phyloP scores from a whole-genome alignment of 2,329 filamentous ascomycete species.

The Alternaria sp. region DNA sequence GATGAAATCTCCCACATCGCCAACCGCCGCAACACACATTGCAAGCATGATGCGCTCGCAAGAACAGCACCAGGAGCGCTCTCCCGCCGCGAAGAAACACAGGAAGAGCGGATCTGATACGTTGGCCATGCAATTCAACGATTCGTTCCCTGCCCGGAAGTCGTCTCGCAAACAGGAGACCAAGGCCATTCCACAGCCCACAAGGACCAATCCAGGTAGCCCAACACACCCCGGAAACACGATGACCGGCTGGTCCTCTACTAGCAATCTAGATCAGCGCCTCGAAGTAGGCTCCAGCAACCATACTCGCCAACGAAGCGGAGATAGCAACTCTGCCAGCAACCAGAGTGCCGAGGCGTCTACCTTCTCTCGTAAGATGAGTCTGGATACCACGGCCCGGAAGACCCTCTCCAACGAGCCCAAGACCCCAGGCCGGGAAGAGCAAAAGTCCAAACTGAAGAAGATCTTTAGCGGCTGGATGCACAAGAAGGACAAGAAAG shows the following conservation, averaged over 20 bases:
- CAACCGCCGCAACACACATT: slow-evolving; percentile 37
- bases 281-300: slow-evolving; percentile 18
- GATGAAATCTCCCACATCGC: slow-evolving; percentile 24
- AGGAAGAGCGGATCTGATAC: slow-evolving; percentile 40
- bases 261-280: slow-evolving; percentile 27
- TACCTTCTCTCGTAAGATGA: slow-evolving; percentile 44
- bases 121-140: slow-evolving; percentile 30
- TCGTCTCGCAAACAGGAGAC: slow-evolving; percentile 20
- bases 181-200: slow-evolving; percentile 13
- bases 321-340: slow-evolving; percentile 19
- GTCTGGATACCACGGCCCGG: slow-evolving; percentile 26
- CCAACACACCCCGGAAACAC: slow-evolving; percentile 18
- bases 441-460: slow-evolving; percentile 42
- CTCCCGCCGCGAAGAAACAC: slow-evolving; percentile 35
- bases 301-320: slow-evolving; percentile 24
- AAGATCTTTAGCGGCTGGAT: slow-evolving; percentile 46
- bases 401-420: slow-evolving; percentile 18
- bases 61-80: slow-evolving; percentile 32
- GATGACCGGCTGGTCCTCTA: slow-evolving; percentile 35
- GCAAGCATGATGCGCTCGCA: slow-evolving; percentile 46
- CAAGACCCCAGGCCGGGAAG: slow-evolving; percentile 28
- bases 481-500: slow-evolving; percentile 46
- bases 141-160: slow-evolving; percentile 22
- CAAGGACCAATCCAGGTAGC: slow-evolving; percentile 17
- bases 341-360: slow-evolving; percentile 35